Percentiles rank a stretch among this genome's conserved stretches.
These are phyloP conservation scores for Termitomyces heimii DNA, from an alignment of 768 basidiomycete genomes.

Conservation along the genomic window DNA sequence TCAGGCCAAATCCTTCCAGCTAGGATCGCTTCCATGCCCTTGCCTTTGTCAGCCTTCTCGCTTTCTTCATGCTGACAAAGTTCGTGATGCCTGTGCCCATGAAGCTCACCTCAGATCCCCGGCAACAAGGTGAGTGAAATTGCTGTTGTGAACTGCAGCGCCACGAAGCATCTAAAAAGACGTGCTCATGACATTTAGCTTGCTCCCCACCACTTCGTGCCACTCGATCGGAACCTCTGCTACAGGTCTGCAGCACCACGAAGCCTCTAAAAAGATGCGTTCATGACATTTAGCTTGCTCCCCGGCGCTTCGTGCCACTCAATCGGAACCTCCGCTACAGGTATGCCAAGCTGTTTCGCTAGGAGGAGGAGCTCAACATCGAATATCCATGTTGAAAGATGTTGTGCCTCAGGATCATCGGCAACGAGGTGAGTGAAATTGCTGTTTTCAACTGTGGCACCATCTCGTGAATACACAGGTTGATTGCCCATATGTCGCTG, in stretches of 20 bases:
- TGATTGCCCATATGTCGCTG: neutral
- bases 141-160: too few species aligned
- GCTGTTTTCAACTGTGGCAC: constrained; percentile 29
- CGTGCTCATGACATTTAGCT: constrained; percentile 80
- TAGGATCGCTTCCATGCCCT: too few species aligned
- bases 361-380: constrained; percentile 90
- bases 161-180: constrained; percentile 87
- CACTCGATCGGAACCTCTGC: constrained; percentile 85
- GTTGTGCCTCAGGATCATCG: constrained; percentile 52
- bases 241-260: too few species aligned
- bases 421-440: constrained; percentile 43
- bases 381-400: constrained; percentile 91
- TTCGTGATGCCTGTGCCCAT: constrained; percentile 29
- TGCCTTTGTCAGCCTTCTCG: constrained; percentile 32
- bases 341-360: constrained; percentile 72
- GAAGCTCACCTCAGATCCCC: constrained; percentile 32
- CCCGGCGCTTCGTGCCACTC: constrained; percentile 93
- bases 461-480: constrained; percentile 16
- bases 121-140: too few species aligned
- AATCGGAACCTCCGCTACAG: constrained; percentile 81
- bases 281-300: constrained; percentile 84
- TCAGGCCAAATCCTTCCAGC: constrained; percentile 62
- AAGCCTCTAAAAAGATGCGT: constrained; percentile 86
- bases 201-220: constrained; percentile 93
- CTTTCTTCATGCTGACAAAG: too few species aligned